Evolutionary conservation across 2,329 filamentous ascomycete genomes (phyloP), one percentile per base, ranked within the genome.

Genomic region (Colletotrichum spinosum): DNA sequence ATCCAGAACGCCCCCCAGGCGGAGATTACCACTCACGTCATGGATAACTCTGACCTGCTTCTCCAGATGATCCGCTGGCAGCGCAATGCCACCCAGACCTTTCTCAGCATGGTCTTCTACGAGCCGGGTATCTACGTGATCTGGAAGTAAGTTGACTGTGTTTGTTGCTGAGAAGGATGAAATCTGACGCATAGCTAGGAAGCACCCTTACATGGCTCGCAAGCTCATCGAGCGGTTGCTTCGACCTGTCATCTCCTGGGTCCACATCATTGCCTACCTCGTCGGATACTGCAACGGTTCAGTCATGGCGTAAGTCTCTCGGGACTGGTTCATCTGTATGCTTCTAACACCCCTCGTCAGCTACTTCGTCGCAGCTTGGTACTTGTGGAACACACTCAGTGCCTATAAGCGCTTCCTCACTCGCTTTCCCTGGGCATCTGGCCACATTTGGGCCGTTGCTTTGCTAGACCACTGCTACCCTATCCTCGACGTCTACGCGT

Each of bases 31-130:
- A 75, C 73, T 0, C 56, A 67, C 0, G 52, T 75, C 13, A 65
- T 71, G 54, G 33, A 56, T 0, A 68, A 73, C 49, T 42, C 13
- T 0, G 35, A 57, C 1, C 71, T 72, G 13, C 51, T 69, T 2
- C 15, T 54, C 1, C 74, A 76, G 55, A 68, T 71, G 57, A 66
- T 71, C 37, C 54, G 72, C 8, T 75, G 73, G 74, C 62, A 68
- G 34, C 64, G 72, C 9, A 70, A 61, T 6, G 69, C 71, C 4
- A 55, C 58, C 8, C 56, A 65, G 59, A 60, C 45, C 11, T 49
- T 61, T 17, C 41, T 58, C 7, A 50, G 50, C 0, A 65, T 38
- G 4, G 3, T 60, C 13, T n/a, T 58, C 3, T 38, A 54, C 7
- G 10, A 52, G 34, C 67, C 67, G 8, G 67, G 67, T 3, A 35